phyloP scores from a whole-genome alignment of 768 basidiomycete species.

The Trametopsis cervina region DNA sequence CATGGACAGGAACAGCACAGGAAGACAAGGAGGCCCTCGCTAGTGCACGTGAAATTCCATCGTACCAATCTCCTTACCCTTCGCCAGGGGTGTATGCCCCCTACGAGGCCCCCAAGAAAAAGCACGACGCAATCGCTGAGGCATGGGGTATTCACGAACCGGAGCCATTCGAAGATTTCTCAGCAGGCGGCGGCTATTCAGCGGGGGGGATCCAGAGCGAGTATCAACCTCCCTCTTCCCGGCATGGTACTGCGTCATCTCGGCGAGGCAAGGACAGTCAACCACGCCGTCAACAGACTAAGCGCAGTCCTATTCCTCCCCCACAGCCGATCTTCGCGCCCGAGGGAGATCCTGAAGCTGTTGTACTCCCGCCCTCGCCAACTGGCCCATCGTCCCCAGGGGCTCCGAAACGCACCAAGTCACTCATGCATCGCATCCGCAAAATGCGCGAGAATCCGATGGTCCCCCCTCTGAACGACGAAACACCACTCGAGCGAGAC shows the following conservation, averaged over 20 bases:
- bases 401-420: slow-evolving; percentile 62
- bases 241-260: slow-evolving; percentile 21
- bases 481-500: slow-evolving; percentile 32
- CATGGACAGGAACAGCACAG: slow-evolving; percentile 49
- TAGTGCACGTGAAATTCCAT: slow-evolving; percentile 18
- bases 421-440: slow-evolving; percentile 82
- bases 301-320: slow-evolving; percentile 60
- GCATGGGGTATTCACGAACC: slow-evolving; percentile 93
- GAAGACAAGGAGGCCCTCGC: slow-evolving; percentile 33
- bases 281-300: slow-evolving; percentile 27
- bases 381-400: slow-evolving; percentile 32
- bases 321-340: slow-evolving; percentile 79
- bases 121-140: slow-evolving; percentile 83
- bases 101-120: slow-evolving; percentile 69
- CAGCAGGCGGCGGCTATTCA: slow-evolving; percentile 62
- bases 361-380: slow-evolving; percentile 4
- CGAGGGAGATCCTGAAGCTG: slow-evolving; percentile 27
- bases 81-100: slow-evolving; percentile 30
- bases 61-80: slow-evolving; percentile 42
- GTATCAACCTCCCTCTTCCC: slow-evolving; percentile 54
- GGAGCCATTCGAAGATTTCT: slow-evolving; percentile 87
- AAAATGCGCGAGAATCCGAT: slow-evolving; percentile 86
- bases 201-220: slow-evolving; percentile 16
- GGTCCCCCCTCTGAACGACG: slow-evolving; percentile 52
- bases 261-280: slow-evolving; percentile 37